These are phyloP conservation scores for Aaosphaeria arxii DNA, from an alignment of 2,329 filamentous ascomycete species.

Conservation along the genomic window DNA sequence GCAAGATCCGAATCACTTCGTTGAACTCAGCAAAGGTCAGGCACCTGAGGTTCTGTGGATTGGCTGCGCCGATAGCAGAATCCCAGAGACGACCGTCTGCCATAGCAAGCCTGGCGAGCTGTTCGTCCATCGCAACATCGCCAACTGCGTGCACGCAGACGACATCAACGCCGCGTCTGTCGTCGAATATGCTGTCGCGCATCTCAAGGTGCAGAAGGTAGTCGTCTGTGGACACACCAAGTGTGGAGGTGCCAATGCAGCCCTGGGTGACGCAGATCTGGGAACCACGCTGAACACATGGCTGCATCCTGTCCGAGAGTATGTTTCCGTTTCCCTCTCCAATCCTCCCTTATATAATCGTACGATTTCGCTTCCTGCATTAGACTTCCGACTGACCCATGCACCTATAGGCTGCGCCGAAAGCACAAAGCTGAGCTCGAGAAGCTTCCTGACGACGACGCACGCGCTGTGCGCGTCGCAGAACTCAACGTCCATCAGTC, in stretches of 20 bases:
- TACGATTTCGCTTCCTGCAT: too few relatives aligned
- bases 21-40: conserved; percentile 65
- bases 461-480: conserved; percentile 60
- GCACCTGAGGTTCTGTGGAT: conserved; percentile 72
- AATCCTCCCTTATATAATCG: background rate
- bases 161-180: conserved; percentile 75
- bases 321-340: conserved; percentile 2
- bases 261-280: conserved; percentile 55
- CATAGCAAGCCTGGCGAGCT: conserved; percentile 78
- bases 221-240: conserved; percentile 61
- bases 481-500: conserved; percentile 75
- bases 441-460: conserved; percentile 42
- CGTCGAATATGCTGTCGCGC: conserved; percentile 73
- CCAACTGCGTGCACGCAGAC: conserved; percentile 72
- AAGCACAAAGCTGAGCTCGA: conserved; percentile 52
- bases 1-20: conserved; percentile 69
- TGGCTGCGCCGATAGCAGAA: conserved; percentile 81
- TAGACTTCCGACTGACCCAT: background rate
- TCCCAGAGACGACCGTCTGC: conserved; percentile 78
- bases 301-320: conserved; percentile 55
- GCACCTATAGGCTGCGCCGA: conserved; percentile 42
- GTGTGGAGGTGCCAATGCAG: conserved; percentile 58
- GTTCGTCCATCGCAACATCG: conserved; percentile 88
- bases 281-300: conserved; percentile 59
- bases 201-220: conserved; percentile 65